Evolutionary conservation across 2,329 filamentous ascomycete species (phyloP).

Genomic region (Cercospora canescens): DNA sequence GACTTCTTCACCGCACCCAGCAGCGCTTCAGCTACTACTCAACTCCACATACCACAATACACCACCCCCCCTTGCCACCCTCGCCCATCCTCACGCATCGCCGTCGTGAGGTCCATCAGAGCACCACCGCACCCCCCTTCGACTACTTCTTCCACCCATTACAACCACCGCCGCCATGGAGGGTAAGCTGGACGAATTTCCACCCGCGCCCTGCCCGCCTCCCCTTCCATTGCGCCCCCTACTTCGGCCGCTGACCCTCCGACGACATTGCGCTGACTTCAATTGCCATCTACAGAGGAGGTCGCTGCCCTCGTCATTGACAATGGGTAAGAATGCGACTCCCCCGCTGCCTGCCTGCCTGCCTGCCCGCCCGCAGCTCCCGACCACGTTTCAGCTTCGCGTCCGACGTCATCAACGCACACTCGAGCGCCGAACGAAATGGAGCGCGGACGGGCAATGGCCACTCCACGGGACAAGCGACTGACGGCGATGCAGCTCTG

Average conservation of each 20-base stretch:
- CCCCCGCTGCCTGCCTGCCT: slow-evolving; percentile 33
- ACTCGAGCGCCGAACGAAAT: slow-evolving; percentile 14
- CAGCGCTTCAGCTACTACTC: neutral
- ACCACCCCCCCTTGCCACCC: neutral
- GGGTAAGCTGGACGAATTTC: slow-evolving; percentile 30
- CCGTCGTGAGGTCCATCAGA: slow-evolving; percentile 2
- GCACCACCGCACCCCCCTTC: slow-evolving; percentile 10
- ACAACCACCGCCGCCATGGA: slow-evolving; percentile 33
- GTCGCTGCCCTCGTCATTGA: slow-evolving; percentile 99
- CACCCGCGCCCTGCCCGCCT: slow-evolving; percentile 16
- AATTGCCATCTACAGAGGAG: slow-evolving; percentile 70
- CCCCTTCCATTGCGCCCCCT: slow-evolving; percentile 16
- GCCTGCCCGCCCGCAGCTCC: slow-evolving; percentile 34
- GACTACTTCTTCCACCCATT: slow-evolving; percentile 1
- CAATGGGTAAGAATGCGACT: slow-evolving; percentile 87
- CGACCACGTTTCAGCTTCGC: slow-evolving; percentile 35
- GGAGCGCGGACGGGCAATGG: slow-evolving; percentile 9
- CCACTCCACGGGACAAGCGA: slow-evolving; percentile 11
- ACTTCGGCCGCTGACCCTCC: slow-evolving; percentile 7
- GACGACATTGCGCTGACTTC: slow-evolving; percentile 26
- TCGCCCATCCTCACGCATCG: slow-evolving; percentile 1
- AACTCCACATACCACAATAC: neutral
- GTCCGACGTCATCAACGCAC: slow-evolving; percentile 35
- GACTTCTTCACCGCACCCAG: slow-evolving; percentile 9
- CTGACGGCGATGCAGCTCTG: slow-evolving; percentile 68